These are phyloP conservation scores for Torrubiella hemipterigena DNA, from an alignment of 2,329 filamentous ascomycete genomes.

Conservation along the genomic window DNA sequence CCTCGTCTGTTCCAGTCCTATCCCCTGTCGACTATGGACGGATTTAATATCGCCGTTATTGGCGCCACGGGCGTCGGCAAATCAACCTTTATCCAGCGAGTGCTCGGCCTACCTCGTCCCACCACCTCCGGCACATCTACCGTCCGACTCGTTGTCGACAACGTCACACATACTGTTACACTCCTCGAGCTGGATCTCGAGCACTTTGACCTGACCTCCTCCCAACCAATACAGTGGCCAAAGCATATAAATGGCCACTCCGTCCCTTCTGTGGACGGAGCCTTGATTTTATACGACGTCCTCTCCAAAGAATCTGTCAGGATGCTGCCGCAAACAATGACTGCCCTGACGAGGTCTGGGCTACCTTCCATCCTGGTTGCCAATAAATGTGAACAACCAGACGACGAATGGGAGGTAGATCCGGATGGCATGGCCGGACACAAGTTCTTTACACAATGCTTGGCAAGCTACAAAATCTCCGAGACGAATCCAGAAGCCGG, in stretches of 20 bases:
- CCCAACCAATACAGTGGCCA: slow-evolving; percentile 51
- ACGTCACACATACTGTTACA: slow-evolving; percentile 43
- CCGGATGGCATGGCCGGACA: slow-evolving; percentile 50
- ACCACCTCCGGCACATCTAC: slow-evolving; percentile 43
- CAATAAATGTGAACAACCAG: slow-evolving; percentile 77
- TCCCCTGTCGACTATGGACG: slow-evolving; percentile 35
- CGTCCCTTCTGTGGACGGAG: slow-evolving; percentile 69
- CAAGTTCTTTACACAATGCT: slow-evolving; percentile 52
- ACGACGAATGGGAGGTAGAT: slow-evolving; percentile 59
- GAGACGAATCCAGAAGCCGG: slow-evolving; percentile 58
- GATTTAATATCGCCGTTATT: slow-evolving; percentile 54
- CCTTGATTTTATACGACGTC: slow-evolving; percentile 79
- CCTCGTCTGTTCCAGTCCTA: slow-evolving; percentile 12
- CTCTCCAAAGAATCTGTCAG: slow-evolving; percentile 64
- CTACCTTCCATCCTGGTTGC: slow-evolving; percentile 74
- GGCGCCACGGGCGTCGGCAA: slow-evolving; percentile 56
- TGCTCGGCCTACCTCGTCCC: slow-evolving; percentile 40
- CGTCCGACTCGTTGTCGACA: slow-evolving; percentile 46
- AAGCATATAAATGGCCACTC: slow-evolving; percentile 58
- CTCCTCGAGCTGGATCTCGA: slow-evolving; percentile 56
- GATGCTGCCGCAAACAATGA: slow-evolving; percentile 62
- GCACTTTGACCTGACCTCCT: slow-evolving; percentile 47
- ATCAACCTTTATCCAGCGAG: slow-evolving; percentile 54
- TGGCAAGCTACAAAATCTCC: slow-evolving; percentile 65
- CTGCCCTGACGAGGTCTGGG: slow-evolving; percentile 57